A percentile compares a stretch with the other conserved stretches of the same genome.
These are phyloP conservation scores for Auricularia sp. DNA, from an alignment of 768 basidiomycete species.

Conservation along the genomic window DNA sequence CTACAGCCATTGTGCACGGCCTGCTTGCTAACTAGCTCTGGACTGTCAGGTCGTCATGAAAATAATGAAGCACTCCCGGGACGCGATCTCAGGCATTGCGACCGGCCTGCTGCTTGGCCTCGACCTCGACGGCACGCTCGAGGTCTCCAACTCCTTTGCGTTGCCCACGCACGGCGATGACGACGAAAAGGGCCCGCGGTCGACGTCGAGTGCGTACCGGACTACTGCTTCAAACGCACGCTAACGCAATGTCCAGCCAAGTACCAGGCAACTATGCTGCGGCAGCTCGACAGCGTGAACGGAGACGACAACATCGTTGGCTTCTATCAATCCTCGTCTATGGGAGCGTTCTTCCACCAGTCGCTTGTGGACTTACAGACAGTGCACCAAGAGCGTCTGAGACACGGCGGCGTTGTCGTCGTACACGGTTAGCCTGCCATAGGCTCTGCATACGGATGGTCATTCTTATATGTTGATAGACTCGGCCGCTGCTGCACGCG, in stretches of 20 bases:
- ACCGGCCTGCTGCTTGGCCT: constrained; percentile 84
- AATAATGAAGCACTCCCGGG: constrained; percentile 86
- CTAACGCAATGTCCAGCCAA: constrained; percentile 37
- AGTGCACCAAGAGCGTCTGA: constrained; percentile 73
- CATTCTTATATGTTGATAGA: constrained; percentile 35
- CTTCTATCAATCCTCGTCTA: constrained; percentile 83
- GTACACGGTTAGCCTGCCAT: constrained; percentile 57
- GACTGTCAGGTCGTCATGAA: constrained; percentile 71
- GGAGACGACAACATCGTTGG: constrained; percentile 88
- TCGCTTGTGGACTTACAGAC: constrained; percentile 73
- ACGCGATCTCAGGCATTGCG: constrained; percentile 60
- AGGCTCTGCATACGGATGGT: constrained; percentile 13
- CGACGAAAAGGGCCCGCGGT: constrained; percentile 46
- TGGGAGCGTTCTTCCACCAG: constrained; percentile 81
- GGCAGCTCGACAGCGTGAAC: constrained; percentile 82
- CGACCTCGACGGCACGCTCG: constrained; percentile 83
- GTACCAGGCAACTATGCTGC: constrained; percentile 77
- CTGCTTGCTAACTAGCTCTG: constrained; percentile 2
- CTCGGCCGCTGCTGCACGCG: constrained; percentile 64
- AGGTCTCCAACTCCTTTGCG: constrained; percentile 86
- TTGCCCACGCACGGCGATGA: constrained; percentile 63
- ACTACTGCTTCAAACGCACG: too few relatives aligned
- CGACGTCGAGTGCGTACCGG: too few relatives aligned
- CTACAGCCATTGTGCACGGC: constrained; percentile 7
- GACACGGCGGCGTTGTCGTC: constrained; percentile 78